Base-by-base conservation (phyloP, 331 rosid genomes). In the Telfairia occidentalis region DNA sequence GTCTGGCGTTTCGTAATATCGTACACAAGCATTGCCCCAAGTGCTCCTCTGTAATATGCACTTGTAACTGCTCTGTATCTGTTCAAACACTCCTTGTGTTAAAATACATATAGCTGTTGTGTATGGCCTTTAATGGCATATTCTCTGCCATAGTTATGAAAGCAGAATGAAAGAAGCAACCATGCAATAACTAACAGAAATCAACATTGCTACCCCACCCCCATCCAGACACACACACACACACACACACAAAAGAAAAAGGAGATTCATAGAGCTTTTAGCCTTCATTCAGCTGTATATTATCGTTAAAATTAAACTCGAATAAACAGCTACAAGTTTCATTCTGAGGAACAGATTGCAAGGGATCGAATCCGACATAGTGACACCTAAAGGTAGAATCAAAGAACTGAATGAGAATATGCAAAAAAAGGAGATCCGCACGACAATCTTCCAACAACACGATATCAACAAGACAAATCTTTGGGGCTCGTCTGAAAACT, bases 1-100 rank as follows among this genome's bases (percentile, higher is more conserved):
- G 81, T 89, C 78, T 87, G 98, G 40, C 98, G 98, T 79, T 87
- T 92, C 10, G 96, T 85, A 55, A 92, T 87, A 82, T 92, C 98
- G 23, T 90, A 92, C 35, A 90, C 98, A 78, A 92, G 80, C 98
- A 92, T 92, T 79, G 98, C 97, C 78, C 98, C 98, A 24, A 92
- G 95, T 64, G 98, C 98, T 40, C 97, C 98, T 83, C 98, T 85
- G 82, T 92, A 92, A 82, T 92, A 92, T 66, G 98, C 98, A 76
- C 98, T 92, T 49, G 98, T 92, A 66, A 92, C 98, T 34, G 98
- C 98, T 75, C 98, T 84, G 82, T 92, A 92, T 76, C 98, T 92
- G 90, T 48, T 76, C 73, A 82, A 35, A 9, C 16, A 37, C 50
- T 24, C 12, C 0, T 3, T 38, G 42, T 35, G 55, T 26, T 26